A percentile compares a stretch with the other conserved stretches of the same genome.
Conservation (phyloP, 1,284 basidiomycete species). For the Leccinum subrobustum region DNA sequence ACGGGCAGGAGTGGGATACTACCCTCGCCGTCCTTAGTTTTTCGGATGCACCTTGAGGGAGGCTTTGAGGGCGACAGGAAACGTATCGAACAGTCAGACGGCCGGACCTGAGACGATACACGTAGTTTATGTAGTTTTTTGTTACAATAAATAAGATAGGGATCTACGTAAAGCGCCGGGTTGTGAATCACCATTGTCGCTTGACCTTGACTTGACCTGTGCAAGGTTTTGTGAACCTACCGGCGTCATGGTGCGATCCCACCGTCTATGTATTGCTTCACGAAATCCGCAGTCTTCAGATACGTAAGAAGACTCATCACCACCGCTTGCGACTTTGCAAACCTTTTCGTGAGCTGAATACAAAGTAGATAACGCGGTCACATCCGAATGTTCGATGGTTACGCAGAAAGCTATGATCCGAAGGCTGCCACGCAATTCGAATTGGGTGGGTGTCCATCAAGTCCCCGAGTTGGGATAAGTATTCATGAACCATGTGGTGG, state of each 20-base stretch:
- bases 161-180: neutral
- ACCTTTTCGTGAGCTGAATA: too few relatives aligned
- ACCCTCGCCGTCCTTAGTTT: conserved; percentile 26
- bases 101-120: conserved; percentile 13
- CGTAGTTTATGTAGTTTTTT: neutral
- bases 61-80: neutral
- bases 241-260: too few relatives aligned
- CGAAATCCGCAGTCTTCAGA: neutral
- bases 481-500: too few relatives aligned
- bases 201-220: neutral
- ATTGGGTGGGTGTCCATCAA: too few relatives aligned
- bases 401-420: too few relatives aligned
- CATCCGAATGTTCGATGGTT: too few relatives aligned
- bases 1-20: conserved; percentile 35
- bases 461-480: too few relatives aligned
- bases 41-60: conserved; percentile 10
- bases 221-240: neutral
- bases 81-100: neutral
- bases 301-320: too few relatives aligned
- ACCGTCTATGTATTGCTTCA: neutral
- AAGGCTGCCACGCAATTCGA: too few relatives aligned
- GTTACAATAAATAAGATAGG: neutral
- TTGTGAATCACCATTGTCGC: neutral
- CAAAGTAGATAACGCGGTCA: too few relatives aligned
- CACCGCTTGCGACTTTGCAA: too few relatives aligned